A percentile compares a stretch with the other conserved stretches of the same genome.
Evolutionary conservation across 352 stramenopile genomes (phyloP).

Genomic region (Phytophthora ohioensis): DNA sequence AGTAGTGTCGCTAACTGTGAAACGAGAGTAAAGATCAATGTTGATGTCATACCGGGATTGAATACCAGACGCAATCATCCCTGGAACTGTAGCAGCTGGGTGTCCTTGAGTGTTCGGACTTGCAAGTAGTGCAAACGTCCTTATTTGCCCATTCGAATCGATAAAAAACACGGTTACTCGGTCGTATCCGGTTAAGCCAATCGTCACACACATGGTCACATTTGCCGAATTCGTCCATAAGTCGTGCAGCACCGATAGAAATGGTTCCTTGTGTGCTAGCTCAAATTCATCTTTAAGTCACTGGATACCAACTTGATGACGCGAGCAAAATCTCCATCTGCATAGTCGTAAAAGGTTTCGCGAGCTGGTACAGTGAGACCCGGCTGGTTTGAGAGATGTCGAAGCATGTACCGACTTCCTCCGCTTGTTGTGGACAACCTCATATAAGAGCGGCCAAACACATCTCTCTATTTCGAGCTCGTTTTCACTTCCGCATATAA

Average conservation of each 20-base stretch:
- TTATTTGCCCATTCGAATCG: not conserved
- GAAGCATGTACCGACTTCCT: too few species aligned
- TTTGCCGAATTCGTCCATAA: not conserved
- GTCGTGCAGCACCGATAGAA: not conserved
- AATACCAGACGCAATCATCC: not conserved
- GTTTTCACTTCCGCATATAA: too few species aligned
- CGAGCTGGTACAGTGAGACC: not conserved
- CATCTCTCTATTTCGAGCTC: too few species aligned
- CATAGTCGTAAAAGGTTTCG: not conserved
- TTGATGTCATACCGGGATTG: not conserved
- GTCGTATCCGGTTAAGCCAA: too few species aligned
- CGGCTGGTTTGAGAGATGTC: not conserved
- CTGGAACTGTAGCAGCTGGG: not conserved
- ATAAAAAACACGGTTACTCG: not conserved
- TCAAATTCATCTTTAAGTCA: not conserved
- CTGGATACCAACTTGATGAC: not conserved
- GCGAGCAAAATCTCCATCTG: not conserved
- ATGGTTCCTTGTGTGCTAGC: not conserved
- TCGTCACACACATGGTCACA: not conserved
- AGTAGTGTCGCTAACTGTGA: conserved; percentile 4
- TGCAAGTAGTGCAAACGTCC: not conserved
- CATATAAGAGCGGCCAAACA: too few species aligned
- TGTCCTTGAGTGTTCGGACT: not conserved
- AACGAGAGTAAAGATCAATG: not conserved
- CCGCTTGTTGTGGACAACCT: too few species aligned